A percentile compares a stretch with the other conserved stretches of the same genome.
Evolutionary conservation across 305 asterid genomes (phyloP).

Genomic region (Petunia hybrid): DNA sequence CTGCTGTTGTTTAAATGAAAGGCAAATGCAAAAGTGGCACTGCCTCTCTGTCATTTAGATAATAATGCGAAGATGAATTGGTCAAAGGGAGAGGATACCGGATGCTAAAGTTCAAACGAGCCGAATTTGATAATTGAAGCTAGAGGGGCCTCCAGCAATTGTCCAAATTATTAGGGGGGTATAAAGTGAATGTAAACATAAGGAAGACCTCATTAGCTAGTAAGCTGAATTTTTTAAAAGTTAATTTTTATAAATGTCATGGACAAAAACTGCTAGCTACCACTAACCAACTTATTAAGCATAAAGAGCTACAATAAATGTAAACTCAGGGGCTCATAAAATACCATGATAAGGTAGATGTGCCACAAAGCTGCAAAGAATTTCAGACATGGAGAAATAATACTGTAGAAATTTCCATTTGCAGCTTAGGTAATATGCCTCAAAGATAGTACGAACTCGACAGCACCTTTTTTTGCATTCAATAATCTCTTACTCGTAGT

Average conservation of each 20-base stretch:
- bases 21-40: neutral
- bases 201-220: neutral
- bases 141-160: neutral
- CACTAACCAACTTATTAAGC: neutral
- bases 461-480: conserved; percentile 9
- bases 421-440: neutral
- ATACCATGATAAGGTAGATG: neutral
- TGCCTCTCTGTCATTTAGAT: neutral
- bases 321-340: neutral
- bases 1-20: neutral
- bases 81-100: too few relatives aligned
- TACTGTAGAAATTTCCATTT: neutral
- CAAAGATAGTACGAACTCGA: neutral
- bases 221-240: neutral
- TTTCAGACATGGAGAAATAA: conserved; percentile 13
- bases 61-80: neutral
- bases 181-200: neutral
- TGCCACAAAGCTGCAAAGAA: neutral
- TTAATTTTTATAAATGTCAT: neutral
- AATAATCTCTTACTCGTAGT: neutral
- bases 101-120: too few relatives aligned
- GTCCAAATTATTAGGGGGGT: neutral
- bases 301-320: neutral
- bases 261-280: neutral
- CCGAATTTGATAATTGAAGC: neutral